These are phyloP conservation scores for Gypsophila paniculata DNA, from an alignment of 179 eudicot genomes.

Conservation along the genomic window DNA sequence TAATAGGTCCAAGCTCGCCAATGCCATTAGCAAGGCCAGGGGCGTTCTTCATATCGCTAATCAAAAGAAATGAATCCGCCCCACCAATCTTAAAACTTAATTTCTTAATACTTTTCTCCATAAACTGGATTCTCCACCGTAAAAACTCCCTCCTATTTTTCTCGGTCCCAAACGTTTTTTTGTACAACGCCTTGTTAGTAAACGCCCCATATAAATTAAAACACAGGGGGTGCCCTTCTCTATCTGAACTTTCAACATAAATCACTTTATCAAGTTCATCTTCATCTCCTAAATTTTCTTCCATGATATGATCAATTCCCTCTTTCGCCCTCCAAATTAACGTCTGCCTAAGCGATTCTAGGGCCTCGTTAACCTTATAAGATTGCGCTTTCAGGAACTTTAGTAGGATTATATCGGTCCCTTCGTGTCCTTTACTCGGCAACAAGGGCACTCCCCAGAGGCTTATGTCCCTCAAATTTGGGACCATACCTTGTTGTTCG, in stretches of 20 bases:
- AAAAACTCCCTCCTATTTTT: conserved; percentile 41
- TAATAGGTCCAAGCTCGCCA: conserved; percentile 46
- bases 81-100: conserved; percentile 49
- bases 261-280: conserved; percentile 33
- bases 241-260: conserved; percentile 42
- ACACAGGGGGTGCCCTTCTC: conserved; percentile 62
- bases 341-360: conserved; percentile 47
- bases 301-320: conserved; percentile 25
- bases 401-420: conserved; percentile 46
- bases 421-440: conserved; percentile 58
- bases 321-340: conserved; percentile 35
- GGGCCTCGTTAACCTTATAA: conserved; percentile 55
- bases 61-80: conserved; percentile 46
- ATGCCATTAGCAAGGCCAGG: conserved; percentile 43
- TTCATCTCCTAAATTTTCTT: conserved; percentile 29
- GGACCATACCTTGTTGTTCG: conserved; percentile 15
- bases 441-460: conserved; percentile 86
- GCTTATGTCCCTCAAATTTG: conserved; percentile 35
- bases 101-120: conserved; percentile 54
- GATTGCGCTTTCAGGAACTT: conserved; percentile 61
- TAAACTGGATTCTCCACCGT: conserved; percentile 61
- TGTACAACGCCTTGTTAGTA: conserved; percentile 35
- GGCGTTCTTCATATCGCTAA: conserved; percentile 63
- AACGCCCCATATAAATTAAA: conserved; percentile 46
- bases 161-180: conserved; percentile 35